Percentiles rank a stretch among this genome's conserved stretches.
Conservation (phyloP, 441 rosid species). For the Bocquillonia castaneifolia region DNA sequence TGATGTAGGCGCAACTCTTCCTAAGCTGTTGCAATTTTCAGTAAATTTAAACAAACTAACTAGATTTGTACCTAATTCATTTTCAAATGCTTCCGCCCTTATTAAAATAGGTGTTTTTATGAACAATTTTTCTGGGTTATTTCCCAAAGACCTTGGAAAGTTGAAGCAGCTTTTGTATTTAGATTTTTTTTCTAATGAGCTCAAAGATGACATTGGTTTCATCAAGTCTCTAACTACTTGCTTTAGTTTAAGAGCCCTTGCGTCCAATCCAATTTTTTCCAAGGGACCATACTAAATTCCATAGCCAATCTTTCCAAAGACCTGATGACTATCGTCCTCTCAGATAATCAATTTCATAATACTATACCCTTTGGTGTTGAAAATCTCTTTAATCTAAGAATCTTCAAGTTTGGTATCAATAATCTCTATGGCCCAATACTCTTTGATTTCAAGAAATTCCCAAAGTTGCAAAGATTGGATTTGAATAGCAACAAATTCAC, state of each 20-base stretch:
- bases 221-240: slow-evolving; percentile 2
- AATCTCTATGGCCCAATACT: slow-evolving; percentile 13
- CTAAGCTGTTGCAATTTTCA: neutral
- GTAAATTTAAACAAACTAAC: neutral
- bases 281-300: neutral
- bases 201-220: neutral
- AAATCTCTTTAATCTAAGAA: slow-evolving; percentile 1
- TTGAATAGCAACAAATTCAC: too few relatives aligned
- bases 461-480: too few relatives aligned
- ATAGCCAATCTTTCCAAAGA: slow-evolving; percentile 9
- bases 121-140: neutral
- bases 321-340: neutral
- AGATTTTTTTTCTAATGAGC: neutral
- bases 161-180: neutral
- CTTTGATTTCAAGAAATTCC: slow-evolving; percentile 2
- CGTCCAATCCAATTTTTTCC: neutral
- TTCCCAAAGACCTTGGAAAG: slow-evolving; percentile 1
- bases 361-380: slow-evolving; percentile 1
- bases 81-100: neutral
- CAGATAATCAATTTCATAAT: neutral
- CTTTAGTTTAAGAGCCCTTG: neutral
- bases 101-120: neutral
- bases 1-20: neutral
- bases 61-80: neutral
- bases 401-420: neutral